These are phyloP conservation scores for Solanum sparsipilum DNA, from an alignment of 257 asterid species.

Conservation along the genomic window DNA sequence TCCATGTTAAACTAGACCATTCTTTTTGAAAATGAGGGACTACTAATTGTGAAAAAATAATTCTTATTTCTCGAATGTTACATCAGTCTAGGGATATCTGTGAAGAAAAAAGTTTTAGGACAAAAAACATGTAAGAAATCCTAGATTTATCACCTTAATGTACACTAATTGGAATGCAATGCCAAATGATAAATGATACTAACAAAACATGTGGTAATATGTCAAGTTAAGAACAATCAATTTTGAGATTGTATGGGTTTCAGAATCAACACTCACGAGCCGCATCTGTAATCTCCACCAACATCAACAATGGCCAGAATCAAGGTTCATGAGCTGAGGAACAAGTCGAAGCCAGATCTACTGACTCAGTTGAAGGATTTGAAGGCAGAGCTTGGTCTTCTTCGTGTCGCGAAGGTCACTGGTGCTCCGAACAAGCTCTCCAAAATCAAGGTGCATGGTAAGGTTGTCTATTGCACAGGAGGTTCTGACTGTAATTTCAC, in stretches of 20 bases:
- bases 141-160: too few relatives aligned
- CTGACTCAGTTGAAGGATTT: constrained; percentile 36
- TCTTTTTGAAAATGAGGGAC: too few relatives aligned
- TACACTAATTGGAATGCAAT: neutral
- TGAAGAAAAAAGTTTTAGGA: neutral
- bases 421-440: constrained; percentile 62
- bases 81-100: neutral
- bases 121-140: neutral
- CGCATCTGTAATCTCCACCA: too few relatives aligned
- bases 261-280: too few relatives aligned
- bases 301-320: constrained; percentile 23
- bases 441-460: constrained; percentile 40
- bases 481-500: constrained; percentile 54
- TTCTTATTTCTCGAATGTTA: neutral
- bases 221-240: too few relatives aligned
- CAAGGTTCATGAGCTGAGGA: constrained; percentile 58
- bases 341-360: constrained; percentile 40
- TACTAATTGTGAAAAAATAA: too few relatives aligned
- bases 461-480: constrained; percentile 45
- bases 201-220: neutral
- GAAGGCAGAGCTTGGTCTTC: constrained; percentile 43
- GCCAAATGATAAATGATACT: neutral
- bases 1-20: too few relatives aligned
- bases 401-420: constrained; percentile 50
- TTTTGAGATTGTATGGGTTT: too few relatives aligned